Conservation (phyloP, 2,329 filamentous ascomycete genomes). For the Pseudogymnoascus sp. region DNA sequence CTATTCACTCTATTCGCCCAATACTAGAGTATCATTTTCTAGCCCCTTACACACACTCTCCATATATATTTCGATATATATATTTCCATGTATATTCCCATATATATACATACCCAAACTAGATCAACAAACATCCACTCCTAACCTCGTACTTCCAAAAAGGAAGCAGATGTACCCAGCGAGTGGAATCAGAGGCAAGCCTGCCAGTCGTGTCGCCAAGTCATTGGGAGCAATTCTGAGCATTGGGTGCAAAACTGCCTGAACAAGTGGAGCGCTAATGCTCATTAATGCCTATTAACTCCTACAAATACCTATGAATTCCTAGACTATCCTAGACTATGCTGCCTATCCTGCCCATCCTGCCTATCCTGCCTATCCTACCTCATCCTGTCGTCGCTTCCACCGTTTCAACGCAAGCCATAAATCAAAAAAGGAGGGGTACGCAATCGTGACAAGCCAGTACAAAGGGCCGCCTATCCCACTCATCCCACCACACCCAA, state of each 20-base stretch:
- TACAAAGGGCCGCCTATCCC: slow-evolving; percentile 6
- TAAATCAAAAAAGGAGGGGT: background rate
- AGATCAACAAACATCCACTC: background rate
- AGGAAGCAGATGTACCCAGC: background rate
- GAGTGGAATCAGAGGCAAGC: background rate
- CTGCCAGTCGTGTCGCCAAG: background rate
- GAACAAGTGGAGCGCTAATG: slow-evolving; percentile 1
- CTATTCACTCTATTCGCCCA: background rate
- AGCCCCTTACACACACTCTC: background rate
- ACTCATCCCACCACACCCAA: slow-evolving; percentile 11
- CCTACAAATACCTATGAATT: background rate
- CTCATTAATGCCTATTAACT: background rate
- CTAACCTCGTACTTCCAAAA: background rate
- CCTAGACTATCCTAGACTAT: background rate
- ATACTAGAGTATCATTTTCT: background rate
- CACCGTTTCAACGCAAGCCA: background rate
- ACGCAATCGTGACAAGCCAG: background rate
- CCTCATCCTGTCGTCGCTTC: background rate
- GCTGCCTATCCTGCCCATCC: background rate
- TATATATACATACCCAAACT: background rate
- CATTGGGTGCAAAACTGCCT: background rate
- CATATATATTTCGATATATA: no score
- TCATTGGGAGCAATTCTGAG: background rate
- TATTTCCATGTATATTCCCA: background rate
- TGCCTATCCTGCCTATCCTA: background rate